A percentile compares a stretch with the other conserved stretches of the same genome.
Conservation (phyloP, 2,329 filamentous ascomycete species). For the Epichloe scottii region DNA sequence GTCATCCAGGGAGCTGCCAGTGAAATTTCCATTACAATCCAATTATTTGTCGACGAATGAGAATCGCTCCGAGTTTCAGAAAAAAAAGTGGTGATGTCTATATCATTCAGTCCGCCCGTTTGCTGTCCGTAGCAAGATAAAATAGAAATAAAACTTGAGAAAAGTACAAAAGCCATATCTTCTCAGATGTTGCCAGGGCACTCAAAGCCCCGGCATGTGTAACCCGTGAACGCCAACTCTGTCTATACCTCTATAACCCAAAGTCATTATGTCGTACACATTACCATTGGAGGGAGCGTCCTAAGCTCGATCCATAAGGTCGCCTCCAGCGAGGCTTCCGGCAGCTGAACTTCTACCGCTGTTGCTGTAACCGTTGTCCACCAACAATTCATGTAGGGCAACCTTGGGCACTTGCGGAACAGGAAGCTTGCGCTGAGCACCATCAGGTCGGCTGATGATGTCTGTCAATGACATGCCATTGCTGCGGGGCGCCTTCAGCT, state of each 20-base stretch:
- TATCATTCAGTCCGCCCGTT: conserved; percentile 1
- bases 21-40: conserved; percentile 11
- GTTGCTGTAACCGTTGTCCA: conserved; percentile 51
- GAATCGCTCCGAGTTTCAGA: conserved; percentile 1
- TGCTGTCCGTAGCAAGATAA: background rate
- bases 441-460: conserved; percentile 83
- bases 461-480: conserved; percentile 75
- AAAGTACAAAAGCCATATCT: background rate
- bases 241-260: conserved; percentile 28
- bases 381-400: conserved; percentile 72
- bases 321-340: conserved; percentile 64
- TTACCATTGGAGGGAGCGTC: conserved; percentile 12
- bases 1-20: conserved; percentile 7
- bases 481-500: conserved; percentile 36
- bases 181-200: background rate
- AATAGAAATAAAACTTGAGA: conserved; percentile 9
- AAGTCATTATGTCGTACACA: conserved; percentile 26
- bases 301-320: conserved; percentile 46
- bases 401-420: conserved; percentile 87
- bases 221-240: conserved; percentile 25
- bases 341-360: conserved; percentile 68
- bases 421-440: conserved; percentile 78
- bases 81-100: conserved; percentile 10
- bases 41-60: conserved; percentile 9
- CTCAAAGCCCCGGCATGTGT: conserved; percentile 8